These are phyloP conservation scores for Aspergillus hancockii DNA, from an alignment of 495 filamentous ascomycete genomes.

Conservation along the genomic window DNA sequence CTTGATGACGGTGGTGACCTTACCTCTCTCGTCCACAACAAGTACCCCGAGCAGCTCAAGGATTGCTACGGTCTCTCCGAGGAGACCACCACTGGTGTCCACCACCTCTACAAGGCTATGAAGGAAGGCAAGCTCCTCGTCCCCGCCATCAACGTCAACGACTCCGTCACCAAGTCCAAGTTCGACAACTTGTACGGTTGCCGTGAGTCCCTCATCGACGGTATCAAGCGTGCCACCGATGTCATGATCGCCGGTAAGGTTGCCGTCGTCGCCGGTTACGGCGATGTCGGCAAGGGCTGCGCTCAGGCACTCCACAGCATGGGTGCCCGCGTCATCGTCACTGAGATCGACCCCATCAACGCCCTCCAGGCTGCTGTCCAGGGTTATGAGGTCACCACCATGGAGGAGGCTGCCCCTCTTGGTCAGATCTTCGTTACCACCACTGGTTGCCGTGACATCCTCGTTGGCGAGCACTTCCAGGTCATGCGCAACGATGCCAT, in stretches of 20 bases:
- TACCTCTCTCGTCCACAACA: constrained; percentile 92
- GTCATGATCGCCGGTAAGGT: constrained; percentile 99
- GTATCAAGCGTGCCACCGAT: constrained; percentile 99
- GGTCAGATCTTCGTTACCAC: constrained; percentile 99
- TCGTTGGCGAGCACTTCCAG: constrained; percentile 90
- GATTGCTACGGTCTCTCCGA: constrained; percentile 98
- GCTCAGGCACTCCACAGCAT: constrained; percentile 92
- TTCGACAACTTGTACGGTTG: constrained; percentile 99
- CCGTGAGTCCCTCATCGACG: constrained; percentile 97
- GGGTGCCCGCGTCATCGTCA: constrained; percentile 96
- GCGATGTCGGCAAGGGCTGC: constrained; percentile 99
- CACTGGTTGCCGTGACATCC: constrained; percentile 97
- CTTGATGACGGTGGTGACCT: constrained; percentile 98
- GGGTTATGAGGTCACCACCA: constrained; percentile 93
- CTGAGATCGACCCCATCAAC: constrained; percentile 99
- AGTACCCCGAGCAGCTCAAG: constrained; percentile 96
- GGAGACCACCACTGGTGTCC: constrained; percentile 99
- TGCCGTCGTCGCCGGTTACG: constrained; percentile 94
- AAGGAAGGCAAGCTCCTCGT: constrained; percentile 89
- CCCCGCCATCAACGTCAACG: constrained; percentile 98
- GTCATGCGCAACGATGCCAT: constrained; percentile 98
- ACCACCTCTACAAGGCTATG: constrained; percentile 98
- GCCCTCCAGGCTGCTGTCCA: constrained; percentile 98
- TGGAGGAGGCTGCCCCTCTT: constrained; percentile 86
- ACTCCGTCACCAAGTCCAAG: constrained; percentile 99